These are phyloP conservation scores for Sistotremastrum suecicum DNA, from an alignment of 768 basidiomycete genomes.

Conservation along the genomic window DNA sequence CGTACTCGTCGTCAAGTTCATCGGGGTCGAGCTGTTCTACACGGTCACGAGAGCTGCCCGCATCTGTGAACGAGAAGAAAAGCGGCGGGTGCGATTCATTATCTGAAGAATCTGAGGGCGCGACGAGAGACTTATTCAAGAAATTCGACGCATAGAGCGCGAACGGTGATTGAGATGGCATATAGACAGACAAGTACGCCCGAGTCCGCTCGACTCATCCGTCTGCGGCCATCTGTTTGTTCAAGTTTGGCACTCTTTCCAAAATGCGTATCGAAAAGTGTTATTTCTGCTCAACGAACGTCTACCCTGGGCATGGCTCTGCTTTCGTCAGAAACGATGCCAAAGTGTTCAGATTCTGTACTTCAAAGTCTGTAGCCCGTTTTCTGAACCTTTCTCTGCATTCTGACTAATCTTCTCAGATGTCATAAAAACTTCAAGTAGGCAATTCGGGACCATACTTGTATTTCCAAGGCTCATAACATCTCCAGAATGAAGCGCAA, in stretches of 20 bases:
- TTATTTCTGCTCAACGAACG: slow-evolving; percentile 93
- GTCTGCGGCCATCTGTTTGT: too few species aligned
- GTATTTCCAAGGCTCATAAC: background rate
- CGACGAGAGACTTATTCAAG: slow-evolving; percentile 40
- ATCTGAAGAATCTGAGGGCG: slow-evolving; percentile 34
- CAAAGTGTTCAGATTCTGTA: slow-evolving; percentile 96
- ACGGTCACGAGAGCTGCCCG: slow-evolving; percentile 45
- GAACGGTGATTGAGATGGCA: slow-evolving; percentile 26
- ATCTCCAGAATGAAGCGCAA: slow-evolving; percentile 89
- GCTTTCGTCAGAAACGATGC: slow-evolving; percentile 97
- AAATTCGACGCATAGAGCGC: slow-evolving; percentile 76
- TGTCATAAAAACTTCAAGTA: slow-evolving; percentile 99
- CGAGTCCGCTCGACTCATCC: too few species aligned
- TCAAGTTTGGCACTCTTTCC: too few species aligned
- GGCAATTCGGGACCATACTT: slow-evolving; percentile 9
- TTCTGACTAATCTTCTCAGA: slow-evolving; percentile 25
- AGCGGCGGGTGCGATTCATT: slow-evolving; percentile 48
- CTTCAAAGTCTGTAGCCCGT: slow-evolving; percentile 62
- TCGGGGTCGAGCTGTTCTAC: slow-evolving; percentile 40
- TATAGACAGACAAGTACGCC: too few species aligned
- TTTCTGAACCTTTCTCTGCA: background rate
- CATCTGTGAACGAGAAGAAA: slow-evolving; percentile 81
- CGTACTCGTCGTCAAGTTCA: slow-evolving; percentile 45
- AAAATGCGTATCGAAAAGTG: slow-evolving; percentile 93
- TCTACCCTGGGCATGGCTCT: slow-evolving; percentile 94